Evolutionary conservation across 257 asterid genomes (phyloP), one percentile per base, ranked within the genome.

Genomic region (Rhazya stricta): DNA sequence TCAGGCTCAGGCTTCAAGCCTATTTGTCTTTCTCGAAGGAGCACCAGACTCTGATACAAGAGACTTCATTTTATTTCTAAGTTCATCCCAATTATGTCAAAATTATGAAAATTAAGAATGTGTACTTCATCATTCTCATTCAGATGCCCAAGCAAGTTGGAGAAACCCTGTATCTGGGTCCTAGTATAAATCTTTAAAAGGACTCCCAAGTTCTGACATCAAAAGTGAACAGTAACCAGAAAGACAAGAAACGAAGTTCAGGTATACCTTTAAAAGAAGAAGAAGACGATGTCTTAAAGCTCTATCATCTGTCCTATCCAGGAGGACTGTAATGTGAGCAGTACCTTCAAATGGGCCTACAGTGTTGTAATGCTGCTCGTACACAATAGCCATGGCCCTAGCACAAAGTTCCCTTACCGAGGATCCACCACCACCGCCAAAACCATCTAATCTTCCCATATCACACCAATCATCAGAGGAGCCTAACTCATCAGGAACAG

Each of bases 341-440:
- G 99, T 86, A 80, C 99, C 99, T 85, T 92, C 99, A 82, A 95
- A 95, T 65, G 96, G 83, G 54, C 99, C 98, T 76, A 95, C 80
- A 67, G 85, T 86, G 80, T 75, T 83, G 82, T 81, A 84, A 84
- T 92, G 99, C 69, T 95, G 97, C 82, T 95, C 99, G 76, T 92
- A 95, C 80, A 92, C 99, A 84, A 95, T 95, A 69, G 99, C 87
- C 99, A 95, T 91, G 75, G 99, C 98, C 86, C 99, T 89, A 27
- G 99, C 99, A 84, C 98, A 95, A 71, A 95, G 98, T 86, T 95
- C 99, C 88, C 99, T 88, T 70, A 95, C 99, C 21, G 94, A 95
- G 77, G 95, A 92, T 70, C 98, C 99, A 60, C 99, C 99, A 43
- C 97, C 98, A 66, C 99, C 99, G 71, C 99, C 99, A 82, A 95